phyloP scores from a whole-genome alignment of 2,329 filamentous ascomycete genomes.

The Madurella mycetomatis region DNA sequence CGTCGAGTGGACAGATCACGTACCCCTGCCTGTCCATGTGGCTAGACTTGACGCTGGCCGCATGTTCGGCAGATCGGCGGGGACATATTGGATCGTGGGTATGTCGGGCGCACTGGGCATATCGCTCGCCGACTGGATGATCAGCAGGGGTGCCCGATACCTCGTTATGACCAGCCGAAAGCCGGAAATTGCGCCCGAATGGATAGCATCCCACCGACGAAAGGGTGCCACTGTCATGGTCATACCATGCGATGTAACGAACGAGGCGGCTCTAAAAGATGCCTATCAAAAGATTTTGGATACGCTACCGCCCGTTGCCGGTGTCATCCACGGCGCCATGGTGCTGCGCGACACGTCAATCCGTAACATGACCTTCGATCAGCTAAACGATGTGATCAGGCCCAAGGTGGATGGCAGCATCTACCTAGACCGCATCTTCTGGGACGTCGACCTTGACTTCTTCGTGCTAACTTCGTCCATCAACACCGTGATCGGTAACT shows the following conservation, averaged over 20 bases:
- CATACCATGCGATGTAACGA: slow-evolving; percentile 15
- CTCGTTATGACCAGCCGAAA: slow-evolving; percentile 20
- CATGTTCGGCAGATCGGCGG: slow-evolving; percentile 17
- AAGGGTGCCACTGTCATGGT: background rate
- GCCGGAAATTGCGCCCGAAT: too few relatives aligned
- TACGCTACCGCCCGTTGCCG: slow-evolving; percentile 20
- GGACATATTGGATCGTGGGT: slow-evolving; percentile 23
- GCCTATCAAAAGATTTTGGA: slow-evolving; percentile 9
- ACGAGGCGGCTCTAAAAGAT: slow-evolving; percentile 8
- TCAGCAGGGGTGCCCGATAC: slow-evolving; percentile 13
- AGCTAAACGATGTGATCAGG: slow-evolving; percentile 18
- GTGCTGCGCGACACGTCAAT: slow-evolving; percentile 24
- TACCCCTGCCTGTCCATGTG: background rate
- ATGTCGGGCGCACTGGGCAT: slow-evolving; percentile 10
- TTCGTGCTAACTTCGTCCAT: slow-evolving; percentile 40
- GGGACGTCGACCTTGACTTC: slow-evolving; percentile 30
- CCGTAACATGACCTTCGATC: slow-evolving; percentile 21
- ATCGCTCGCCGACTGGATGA: slow-evolving; percentile 21
- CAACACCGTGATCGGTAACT: slow-evolving; percentile 41
- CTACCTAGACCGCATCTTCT: slow-evolving; percentile 27
- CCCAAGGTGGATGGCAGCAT: slow-evolving; percentile 27
- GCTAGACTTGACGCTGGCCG: slow-evolving; percentile 10
- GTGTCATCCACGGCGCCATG: slow-evolving; percentile 26
- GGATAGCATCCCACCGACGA: background rate
- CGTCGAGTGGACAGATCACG: slow-evolving; percentile 2